Evolutionary conservation across 2,329 filamentous ascomycete species (phyloP), one percentile per base, ranked within the genome.

Genomic region (Calonectria multiphialidica): DNA sequence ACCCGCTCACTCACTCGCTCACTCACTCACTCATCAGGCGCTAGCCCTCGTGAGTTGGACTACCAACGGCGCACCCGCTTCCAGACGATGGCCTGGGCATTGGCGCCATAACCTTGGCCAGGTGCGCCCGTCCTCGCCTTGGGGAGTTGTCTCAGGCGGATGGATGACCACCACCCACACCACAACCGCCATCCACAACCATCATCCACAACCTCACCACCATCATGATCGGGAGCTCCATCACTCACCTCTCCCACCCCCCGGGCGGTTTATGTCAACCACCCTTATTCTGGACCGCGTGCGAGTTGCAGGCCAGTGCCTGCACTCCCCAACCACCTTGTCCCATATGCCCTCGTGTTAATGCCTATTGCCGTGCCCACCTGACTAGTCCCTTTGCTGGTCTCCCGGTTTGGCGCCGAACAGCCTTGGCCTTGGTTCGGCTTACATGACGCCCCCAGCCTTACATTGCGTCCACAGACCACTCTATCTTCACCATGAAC

Each of bases 101-200:
- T 69, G 71, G 70, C 73, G 77, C 76, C 75, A 75, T 71, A n/a
- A 62, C 35, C 67, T 47, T 63, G 65, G 57, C 72, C 53, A 72
- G 65, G 71, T 70, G 66, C 64, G 42, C 62, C 66, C 75, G 65
- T 72, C 67, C 71, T 75, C 71, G 71, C 67, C 76, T 71, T 77
- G 69, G 75, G 75, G 53, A 71, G 53, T 59, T 79, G 76, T 79
- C 77, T 79, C 75, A 79, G 74, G 72, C 75, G 76, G 76, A 71
- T 79, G 77, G 76, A 71, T 79, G 77, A 78, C 78, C 49, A 57
- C 44, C 65, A 68, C 65, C 42, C 77, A 78, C 77, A 74, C 72
- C 61, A 76, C 73, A 68, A 71, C 76, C 67, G 72, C 72, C 68
- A 67, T 59, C 72, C 63, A 76, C 73, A 68, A 71, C 76, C 67